Evolutionary conservation across 495 filamentous ascomycete genomes (phyloP), one percentile per base, ranked within the genome.

Genomic region (Neurospora terricola): DNA sequence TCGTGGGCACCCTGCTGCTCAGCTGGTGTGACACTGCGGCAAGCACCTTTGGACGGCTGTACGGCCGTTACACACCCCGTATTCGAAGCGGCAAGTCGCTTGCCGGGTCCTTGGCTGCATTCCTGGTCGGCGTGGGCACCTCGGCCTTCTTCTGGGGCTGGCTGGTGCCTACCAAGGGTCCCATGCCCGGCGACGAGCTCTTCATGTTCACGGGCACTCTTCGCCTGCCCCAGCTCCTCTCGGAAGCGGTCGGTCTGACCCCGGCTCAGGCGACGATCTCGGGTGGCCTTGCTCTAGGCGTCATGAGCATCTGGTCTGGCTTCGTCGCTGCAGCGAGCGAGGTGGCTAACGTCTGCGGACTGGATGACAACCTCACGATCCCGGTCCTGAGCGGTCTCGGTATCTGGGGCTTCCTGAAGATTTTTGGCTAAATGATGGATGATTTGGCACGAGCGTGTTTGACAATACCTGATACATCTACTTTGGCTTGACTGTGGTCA

Each of bases 11-110:
- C 16, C 84, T 98, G 73, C 86, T 99, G 69, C 87, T 99, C 9
- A 94, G 91, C 76, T 99, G 96, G 96, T 99, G 96, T 80, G 96
- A 99, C 78, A 98, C 96, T 6, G 96, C 96, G 45, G 96, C 96
- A 4, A 94, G 91, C 76, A 99, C 96, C 0, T 91, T 98, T 72
- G 96, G 96, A 45, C 87, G 96, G 59, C 82, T 94, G 5, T 98
- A 91, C 79, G 93, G 96, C 42, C 89, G 92, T 70, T 93, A 97
- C 77, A 99, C 96, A 21, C 92, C 92, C 43, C 87, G 90, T 45
- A 87, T 99, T 62, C 89, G 96, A 70, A 84, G 86, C 38, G 94
- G 94, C 6, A 99, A 99, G 88, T 95, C 91, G 70, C 83, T 98
- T 16, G 96, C 96, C 42, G 96, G 96, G 0, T 96, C 91, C 45